Evolutionary conservation across 169 alveolate genomes (phyloP), one percentile per base, ranked within the genome.

Genomic region (Plasmodium falciparum): DNA sequence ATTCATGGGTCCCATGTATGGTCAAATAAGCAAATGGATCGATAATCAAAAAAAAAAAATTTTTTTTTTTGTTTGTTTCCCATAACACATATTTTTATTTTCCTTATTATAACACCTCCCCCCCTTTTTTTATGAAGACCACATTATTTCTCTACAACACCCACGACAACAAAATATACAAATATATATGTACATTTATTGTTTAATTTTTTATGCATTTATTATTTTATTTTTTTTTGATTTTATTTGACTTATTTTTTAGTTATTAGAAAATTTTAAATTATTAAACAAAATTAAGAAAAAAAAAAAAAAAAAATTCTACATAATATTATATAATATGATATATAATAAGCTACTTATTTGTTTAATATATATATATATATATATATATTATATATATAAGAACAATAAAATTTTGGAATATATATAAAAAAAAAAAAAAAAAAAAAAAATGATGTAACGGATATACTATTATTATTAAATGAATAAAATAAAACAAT

Each of bases 1-100:
- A 59, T 88, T 24, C 96, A 94, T 75, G 96, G 96, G 20, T 92
- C 96, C 1, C 96, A 94, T 63, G 93, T 94, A 33, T 94, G 96
- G 96, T 83, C 93, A 24, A 89, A 91, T 63, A 89, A 93, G 73
- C 96, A 94, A 47, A 88, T 88, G 88, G 94, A 92, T 33, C 85
- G 72, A 20, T 83, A 58, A 58, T 43, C 7, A 9, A 15, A 29
- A 5, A 29, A 29, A 29, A 29, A 5, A 29, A 39, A n/a, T 11
- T 2, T 43, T 75, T 70, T 78, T 70, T 52, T 22, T 62, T 39
- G 2, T 33, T 33, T 0, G 29, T 39, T 39, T 39, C 4, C 65
- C 47, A 22, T 20, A 20, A 33, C 74, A 76, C 83, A 67, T 7
- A 52, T n/a, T 11, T 17, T 17, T 22, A 20, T 78, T 13, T 12